phyloP scores from a whole-genome alignment of 495 filamentous ascomycete species.

The Cercophora scortea region DNA sequence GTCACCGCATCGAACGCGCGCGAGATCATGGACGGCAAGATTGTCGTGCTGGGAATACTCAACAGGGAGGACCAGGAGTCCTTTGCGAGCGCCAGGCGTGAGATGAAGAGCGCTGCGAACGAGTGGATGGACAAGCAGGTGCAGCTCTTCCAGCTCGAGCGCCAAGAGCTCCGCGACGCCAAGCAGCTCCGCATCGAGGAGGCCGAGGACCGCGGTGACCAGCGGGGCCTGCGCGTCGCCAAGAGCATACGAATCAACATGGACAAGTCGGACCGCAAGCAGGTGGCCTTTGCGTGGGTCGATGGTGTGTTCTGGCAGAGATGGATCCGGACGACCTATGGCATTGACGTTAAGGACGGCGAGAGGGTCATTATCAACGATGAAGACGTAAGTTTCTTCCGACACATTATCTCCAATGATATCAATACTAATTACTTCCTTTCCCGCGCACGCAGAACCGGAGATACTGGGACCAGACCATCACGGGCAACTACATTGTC shows the following conservation, averaged over 20 bases:
- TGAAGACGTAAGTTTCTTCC: conserved; percentile 68
- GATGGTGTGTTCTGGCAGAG: conserved; percentile 96
- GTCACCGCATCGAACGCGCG: conserved; percentile 82
- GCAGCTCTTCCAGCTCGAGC: conserved; percentile 79
- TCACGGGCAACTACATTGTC: conserved; percentile 77
- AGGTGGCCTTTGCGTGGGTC: conserved; percentile 96
- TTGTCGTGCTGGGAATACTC: conserved; percentile 85
- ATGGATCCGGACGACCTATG: conserved; percentile 91
- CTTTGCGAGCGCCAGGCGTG: conserved; percentile 68
- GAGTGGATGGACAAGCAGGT: conserved; percentile 98
- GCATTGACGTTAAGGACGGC: conserved; percentile 73
- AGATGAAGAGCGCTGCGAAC: conserved; percentile 89
- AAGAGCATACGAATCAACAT: conserved; percentile 90
- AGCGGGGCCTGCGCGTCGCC: conserved; percentile 75
- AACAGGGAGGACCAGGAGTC: conserved; percentile 72
- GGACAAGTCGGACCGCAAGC: conserved; percentile 75
- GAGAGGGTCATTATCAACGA: conserved; percentile 96
- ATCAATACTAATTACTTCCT: conserved; percentile 7
- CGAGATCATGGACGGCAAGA: conserved; percentile 90
- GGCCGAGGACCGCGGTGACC: conserved; percentile 87
- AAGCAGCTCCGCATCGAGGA: conserved; percentile 96
- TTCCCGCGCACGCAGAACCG: conserved; percentile 63
- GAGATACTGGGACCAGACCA: conserved; percentile 89
- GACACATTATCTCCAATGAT: not conserved
- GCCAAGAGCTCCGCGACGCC: conserved; percentile 83